Evolutionary conservation across 306 rosid genomes (phyloP), one percentile per base, ranked within the genome.

Genomic region (Rubus parviflorus): DNA sequence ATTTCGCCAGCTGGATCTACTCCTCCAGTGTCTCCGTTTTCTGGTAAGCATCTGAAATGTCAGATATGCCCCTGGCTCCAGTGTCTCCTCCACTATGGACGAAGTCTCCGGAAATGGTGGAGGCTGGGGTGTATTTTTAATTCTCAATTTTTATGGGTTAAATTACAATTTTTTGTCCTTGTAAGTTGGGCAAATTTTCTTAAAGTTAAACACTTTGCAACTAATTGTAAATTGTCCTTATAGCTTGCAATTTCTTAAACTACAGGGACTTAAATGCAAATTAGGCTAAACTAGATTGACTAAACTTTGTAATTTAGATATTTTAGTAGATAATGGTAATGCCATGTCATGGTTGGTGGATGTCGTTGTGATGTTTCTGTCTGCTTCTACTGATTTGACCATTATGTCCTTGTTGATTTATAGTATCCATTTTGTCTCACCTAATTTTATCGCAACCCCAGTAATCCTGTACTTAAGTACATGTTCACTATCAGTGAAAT

Each of bases 1-100:
- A 68, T 77, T 4, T 93, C 98, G 3, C 96, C 97, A 0, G 96
- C 96, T 20, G 91, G 88, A n/a, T 85, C 93, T 16, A 84, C 93
- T 19, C 86, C 98, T 22, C 97, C 98, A 68, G 83, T 80, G 7
- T 93, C 98, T 58, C 98, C 98, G 6, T 93, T 85, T 77, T 91
- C 93, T n/a, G 95, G 97, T 93, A 75, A 80, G 92, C 17, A 0
- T 2, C 3, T 16, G 38, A 37, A 72, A 71, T 71, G 71, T 23
- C 79, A 5, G 8, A 54, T 65, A 6, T 72, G 38, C 62, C 81
- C 76, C 20, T 47, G 17, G 2, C 3, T 20, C 14, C 0, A 11
- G 20, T n/a, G n/a, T n/a, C n/a, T n/a, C n/a, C n/a, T n/a, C n/a
- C 23, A 1, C 12, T 20, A 2, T 16, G 54, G n/a, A 8, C 22